phyloP scores from a whole-genome alignment of 495 filamentous ascomycete genomes.

The Aspergillus incahuasiensis region DNA sequence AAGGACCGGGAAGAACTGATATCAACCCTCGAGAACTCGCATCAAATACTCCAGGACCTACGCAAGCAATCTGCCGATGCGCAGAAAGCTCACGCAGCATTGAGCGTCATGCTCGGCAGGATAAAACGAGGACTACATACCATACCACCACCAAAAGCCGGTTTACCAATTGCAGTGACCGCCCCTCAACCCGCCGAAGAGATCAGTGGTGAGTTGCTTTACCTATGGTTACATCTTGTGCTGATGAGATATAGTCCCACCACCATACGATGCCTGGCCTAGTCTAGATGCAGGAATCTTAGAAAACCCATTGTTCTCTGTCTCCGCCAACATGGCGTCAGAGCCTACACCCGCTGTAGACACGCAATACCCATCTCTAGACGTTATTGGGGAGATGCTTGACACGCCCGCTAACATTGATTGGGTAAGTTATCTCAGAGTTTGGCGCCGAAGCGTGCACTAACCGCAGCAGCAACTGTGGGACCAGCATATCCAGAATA shows the following conservation, averaged over 20 bases:
- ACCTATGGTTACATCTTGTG: background rate
- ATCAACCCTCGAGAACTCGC: constrained; percentile 59
- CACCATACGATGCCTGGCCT: constrained; percentile 16
- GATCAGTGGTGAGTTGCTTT: background rate
- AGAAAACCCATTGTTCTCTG: background rate
- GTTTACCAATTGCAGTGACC: background rate
- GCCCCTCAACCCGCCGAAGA: background rate
- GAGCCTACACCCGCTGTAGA: background rate
- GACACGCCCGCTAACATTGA: constrained; percentile 55
- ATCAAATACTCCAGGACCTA: constrained; percentile 65
- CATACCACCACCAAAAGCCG: constrained; percentile 25
- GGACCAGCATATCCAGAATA: constrained; percentile 16
- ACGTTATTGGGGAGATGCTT: constrained; percentile 52
- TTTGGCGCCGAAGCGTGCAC: background rate
- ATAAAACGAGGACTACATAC: constrained; percentile 39
- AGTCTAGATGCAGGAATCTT: background rate
- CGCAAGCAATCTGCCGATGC: constrained; percentile 69
- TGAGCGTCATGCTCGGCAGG: constrained; percentile 73
- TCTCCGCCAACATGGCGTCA: background rate
- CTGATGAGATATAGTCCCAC: constrained; percentile 4
- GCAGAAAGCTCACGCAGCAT: constrained; percentile 66
- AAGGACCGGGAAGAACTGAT: constrained; percentile 66
- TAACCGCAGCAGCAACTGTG: constrained; percentile 16
- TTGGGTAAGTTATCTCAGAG: constrained; percentile 55
- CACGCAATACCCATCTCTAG: constrained; percentile 34